phyloP scores from a whole-genome alignment of 306 rosid genomes.

The Ceratonia siliqua region DNA sequence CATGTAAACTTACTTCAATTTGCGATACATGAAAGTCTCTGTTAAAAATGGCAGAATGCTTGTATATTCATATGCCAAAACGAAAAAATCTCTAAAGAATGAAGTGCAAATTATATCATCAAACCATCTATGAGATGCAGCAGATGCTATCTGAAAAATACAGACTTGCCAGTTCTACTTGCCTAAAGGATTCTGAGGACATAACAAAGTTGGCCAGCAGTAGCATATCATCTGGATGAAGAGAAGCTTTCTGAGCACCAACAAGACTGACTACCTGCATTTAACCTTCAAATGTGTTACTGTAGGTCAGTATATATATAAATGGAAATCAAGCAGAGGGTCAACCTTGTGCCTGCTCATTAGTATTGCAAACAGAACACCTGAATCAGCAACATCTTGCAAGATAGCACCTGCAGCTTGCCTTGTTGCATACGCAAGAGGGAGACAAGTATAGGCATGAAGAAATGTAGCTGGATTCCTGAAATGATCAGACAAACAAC shows the following conservation, averaged over 20 bases:
- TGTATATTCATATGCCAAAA: slow-evolving; percentile 17
- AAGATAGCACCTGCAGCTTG: slow-evolving; percentile 97
- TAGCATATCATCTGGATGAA: slow-evolving; percentile 95
- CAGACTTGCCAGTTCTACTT: slow-evolving; percentile 42
- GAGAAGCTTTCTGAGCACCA: slow-evolving; percentile 98
- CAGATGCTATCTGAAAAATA: slow-evolving; percentile 16
- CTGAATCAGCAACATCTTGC: slow-evolving; percentile 95
- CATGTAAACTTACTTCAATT: not conserved
- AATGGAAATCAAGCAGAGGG: not conserved
- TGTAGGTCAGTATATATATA: slow-evolving; percentile 17
- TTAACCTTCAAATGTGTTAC: slow-evolving; percentile 43
- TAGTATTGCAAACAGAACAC: slow-evolving; percentile 88
- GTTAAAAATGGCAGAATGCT: slow-evolving; percentile 1
- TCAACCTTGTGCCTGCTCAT: slow-evolving; percentile 96
- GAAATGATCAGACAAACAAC: slow-evolving; percentile 40
- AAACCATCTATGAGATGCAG: slow-evolving; percentile 4
- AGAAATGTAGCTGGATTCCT: slow-evolving; percentile 97
- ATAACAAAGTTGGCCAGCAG: slow-evolving; percentile 88
- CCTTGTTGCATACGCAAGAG: slow-evolving; percentile 89
- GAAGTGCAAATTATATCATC: slow-evolving; percentile 17
- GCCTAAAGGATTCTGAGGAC: slow-evolving; percentile 98
- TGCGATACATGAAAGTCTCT: not conserved
- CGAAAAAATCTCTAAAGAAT: slow-evolving; percentile 8
- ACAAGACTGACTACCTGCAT: slow-evolving; percentile 91
- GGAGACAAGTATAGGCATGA: slow-evolving; percentile 98